Percentiles rank a stretch among this genome's conserved stretches.
These are phyloP conservation scores for Zangia roseola DNA, from an alignment of 768 basidiomycete genomes.

Conservation along the genomic window DNA sequence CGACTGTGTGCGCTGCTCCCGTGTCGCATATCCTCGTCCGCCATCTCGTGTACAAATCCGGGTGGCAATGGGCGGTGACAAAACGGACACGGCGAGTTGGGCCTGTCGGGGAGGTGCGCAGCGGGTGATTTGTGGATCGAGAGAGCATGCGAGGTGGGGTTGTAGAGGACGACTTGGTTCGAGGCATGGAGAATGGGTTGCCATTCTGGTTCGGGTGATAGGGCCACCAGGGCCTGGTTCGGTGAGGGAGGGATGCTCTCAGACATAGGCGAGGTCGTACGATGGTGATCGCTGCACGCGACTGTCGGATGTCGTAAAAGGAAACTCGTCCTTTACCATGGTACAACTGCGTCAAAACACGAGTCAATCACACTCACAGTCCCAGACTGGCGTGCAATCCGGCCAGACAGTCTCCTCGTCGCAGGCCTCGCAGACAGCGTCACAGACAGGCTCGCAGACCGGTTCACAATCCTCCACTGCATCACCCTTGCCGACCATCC, in stretches of 20 bases:
- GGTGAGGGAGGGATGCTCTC: conserved; percentile 33
- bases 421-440: conserved; percentile 2
- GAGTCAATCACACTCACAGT: not conserved
- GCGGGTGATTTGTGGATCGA: conserved; percentile 49
- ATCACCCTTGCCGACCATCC: conserved; percentile 36
- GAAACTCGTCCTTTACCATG: not conserved
- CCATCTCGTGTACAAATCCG: conserved; percentile 36
- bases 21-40: conserved; percentile 31
- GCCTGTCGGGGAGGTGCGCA: conserved; percentile 21
- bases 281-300: conserved; percentile 6
- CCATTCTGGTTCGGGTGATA: conserved; percentile 48
- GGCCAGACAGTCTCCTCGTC: not conserved
- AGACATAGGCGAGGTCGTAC: conserved; percentile 18
- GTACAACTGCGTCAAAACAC: conserved; percentile 10
- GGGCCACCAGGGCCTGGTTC: conserved; percentile 28
- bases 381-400: conserved; percentile 5
- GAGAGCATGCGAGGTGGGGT: conserved; percentile 80
- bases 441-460: conserved; percentile 8
- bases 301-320: no score
- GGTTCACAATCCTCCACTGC: conserved; percentile 4
- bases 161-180: conserved; percentile 86
- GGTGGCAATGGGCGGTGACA: conserved; percentile 62
- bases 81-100: conserved; percentile 58
- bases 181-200: conserved; percentile 79
- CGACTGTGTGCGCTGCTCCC: conserved; percentile 48